A percentile compares a stretch with the other conserved stretches of the same genome.
Conservation (phyloP, 768 basidiomycete genomes). For the Mycena leptocephala region DNA sequence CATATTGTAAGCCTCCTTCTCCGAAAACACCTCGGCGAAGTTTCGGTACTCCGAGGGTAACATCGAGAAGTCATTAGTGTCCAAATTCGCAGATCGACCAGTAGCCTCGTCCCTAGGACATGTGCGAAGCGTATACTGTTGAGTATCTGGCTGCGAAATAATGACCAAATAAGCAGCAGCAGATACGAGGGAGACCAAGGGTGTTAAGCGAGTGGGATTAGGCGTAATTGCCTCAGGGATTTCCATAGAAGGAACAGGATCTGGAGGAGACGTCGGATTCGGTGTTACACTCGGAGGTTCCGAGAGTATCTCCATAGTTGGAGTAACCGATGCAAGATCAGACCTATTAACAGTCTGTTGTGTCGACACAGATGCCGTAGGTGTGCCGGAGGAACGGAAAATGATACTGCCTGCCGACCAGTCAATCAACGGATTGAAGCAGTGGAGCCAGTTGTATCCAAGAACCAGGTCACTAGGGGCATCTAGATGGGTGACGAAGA, state of each 20-base stretch:
- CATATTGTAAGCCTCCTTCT: no score
- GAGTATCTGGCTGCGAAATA: neutral
- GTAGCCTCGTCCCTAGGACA: neutral
- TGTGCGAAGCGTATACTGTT: slow-evolving; percentile 1
- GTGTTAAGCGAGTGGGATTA: neutral
- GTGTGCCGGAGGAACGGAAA: neutral
- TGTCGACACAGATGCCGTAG: neutral
- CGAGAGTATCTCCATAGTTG: neutral
- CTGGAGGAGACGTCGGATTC: neutral
- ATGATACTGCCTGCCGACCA: neutral
- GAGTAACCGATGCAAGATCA: no score
- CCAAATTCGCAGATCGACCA: neutral
- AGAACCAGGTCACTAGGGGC: slow-evolving; percentile 20
- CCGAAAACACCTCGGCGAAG: no score
- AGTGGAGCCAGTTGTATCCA: neutral
- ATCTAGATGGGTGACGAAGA: slow-evolving; percentile 14
- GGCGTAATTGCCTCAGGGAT: neutral
- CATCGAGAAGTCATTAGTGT: neutral
- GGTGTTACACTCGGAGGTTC: neutral
- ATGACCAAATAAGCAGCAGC: neutral
- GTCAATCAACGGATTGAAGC: neutral
- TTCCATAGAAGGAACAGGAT: neutral
- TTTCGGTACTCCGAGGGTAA: neutral
- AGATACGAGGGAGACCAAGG: slow-evolving; percentile 2
- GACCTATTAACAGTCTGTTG: neutral